phyloP scores from a whole-genome alignment of 1,284 basidiomycete genomes.

The Tetrapyrgos nigripes region DNA sequence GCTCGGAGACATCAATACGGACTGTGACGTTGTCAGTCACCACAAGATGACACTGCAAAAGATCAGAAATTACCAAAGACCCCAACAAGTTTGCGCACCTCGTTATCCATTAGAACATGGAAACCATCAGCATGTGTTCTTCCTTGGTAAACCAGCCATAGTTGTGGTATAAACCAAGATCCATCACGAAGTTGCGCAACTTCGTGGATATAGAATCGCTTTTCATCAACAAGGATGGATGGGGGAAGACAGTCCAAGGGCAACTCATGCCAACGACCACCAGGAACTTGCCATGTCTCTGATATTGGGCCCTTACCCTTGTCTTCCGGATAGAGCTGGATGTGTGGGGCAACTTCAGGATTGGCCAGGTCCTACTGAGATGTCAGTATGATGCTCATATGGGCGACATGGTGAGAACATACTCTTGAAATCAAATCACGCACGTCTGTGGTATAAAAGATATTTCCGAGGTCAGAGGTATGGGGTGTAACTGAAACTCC shows the following conservation, averaged over 20 bases:
- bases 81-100: constrained; percentile 3
- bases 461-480: too few relatives aligned
- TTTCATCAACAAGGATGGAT: too few relatives aligned
- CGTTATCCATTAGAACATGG: background rate
- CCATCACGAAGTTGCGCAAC: constrained; percentile 21
- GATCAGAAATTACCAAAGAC: background rate
- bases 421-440: too few relatives aligned
- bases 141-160: constrained; percentile 26
- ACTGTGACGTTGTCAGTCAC: background rate
- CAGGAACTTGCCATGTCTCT: constrained; percentile 35
- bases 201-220: constrained; percentile 36
- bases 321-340: constrained; percentile 39
- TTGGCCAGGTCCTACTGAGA: constrained; percentile 46
- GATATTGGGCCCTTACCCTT: constrained; percentile 19
- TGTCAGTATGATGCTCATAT: too few relatives aligned
- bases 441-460: too few relatives aligned
- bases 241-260: too few relatives aligned
- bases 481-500: too few relatives aligned
- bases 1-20: background rate
- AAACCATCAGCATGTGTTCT: constrained; percentile 12
- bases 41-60: background rate
- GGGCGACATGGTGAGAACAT: too few relatives aligned
- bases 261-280: background rate
- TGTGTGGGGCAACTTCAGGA: constrained; percentile 32
- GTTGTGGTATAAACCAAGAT: constrained; percentile 27